Base-by-base conservation (phyloP, 345 rosid species). In the Brassica napus region DNA sequence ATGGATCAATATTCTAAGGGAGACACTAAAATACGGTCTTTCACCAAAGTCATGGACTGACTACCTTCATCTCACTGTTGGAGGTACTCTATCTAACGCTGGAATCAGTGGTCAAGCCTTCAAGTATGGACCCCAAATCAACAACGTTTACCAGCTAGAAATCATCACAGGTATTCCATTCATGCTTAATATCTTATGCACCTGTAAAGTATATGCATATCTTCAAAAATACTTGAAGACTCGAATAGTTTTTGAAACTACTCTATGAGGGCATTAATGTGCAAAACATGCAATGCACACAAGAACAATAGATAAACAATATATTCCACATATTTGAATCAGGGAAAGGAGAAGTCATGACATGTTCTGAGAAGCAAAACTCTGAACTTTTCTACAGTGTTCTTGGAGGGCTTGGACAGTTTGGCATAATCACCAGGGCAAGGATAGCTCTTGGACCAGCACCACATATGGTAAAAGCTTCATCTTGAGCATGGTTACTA, bases 61-160 rank as follows among this genome's bases (percentile, higher is more conserved):
- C 79, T 93, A 96, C 91, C 94, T 96, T 74, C 91, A 96, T 83
- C 87, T 96, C 47, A 87, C 94, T 1, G 90, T 93, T 8, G 99
- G 99, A 24, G 98, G 99, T 16, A 96, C 99, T 66, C 76, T 93
- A 23, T 92, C 98, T 2, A 90, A 93, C 61, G 99, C 92, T 4
- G 99, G 99, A 57, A 90, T 96, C 30, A 92, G 99, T 30, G 98
- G 99, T 62, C 99, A 96, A 79, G 94, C 99, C 14, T 96, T 90
- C 84, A 83, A 75, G 61, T 84, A 93, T 71, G 97, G 99, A 65
- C 97, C 99, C 44, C 99, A 96, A 82, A 90, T 96, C 77, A 77
- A 79, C 79, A 93, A 95, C 76, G 90, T 96, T 65, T 81, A 85
- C 76, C 92, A 90, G 86, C 87, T 96, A 79, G 93, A 93, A 83